Conservation (phyloP, 1,139 yeast species). For the Saccharomyces hybrid region DNA sequence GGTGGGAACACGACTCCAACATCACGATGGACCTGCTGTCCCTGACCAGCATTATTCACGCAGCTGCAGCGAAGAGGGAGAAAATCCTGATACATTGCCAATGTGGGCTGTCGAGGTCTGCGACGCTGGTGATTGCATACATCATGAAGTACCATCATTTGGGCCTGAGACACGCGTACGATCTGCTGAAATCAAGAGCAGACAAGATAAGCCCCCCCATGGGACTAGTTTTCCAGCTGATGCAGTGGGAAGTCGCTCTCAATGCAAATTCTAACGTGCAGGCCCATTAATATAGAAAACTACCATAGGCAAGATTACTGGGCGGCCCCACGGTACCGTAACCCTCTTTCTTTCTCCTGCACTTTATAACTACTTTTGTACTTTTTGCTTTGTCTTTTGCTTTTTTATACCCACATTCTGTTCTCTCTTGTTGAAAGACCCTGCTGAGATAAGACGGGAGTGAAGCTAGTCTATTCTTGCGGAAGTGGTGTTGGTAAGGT, state of each 20-base stretch:
- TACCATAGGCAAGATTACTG: neutral
- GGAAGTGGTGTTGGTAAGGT: too few relatives aligned
- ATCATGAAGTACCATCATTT: constrained; percentile 57
- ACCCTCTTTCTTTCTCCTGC: too few relatives aligned
- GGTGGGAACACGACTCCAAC: neutral
- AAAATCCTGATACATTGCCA: constrained; percentile 78
- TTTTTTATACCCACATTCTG: too few relatives aligned
- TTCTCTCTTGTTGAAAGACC: too few relatives aligned
- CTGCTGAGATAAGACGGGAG: too few relatives aligned
- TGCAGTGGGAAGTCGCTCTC: constrained; percentile 53
- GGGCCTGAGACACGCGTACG: constrained; percentile 73
- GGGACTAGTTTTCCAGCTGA: constrained; percentile 76
- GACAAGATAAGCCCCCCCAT: constrained; percentile 82
- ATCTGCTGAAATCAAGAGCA: constrained; percentile 51
- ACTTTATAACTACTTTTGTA: too few relatives aligned
- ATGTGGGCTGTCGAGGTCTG: constrained; percentile 87
- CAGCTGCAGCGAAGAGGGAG: constrained; percentile 34
- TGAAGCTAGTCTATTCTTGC: too few relatives aligned
- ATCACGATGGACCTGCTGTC: neutral
- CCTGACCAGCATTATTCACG: constrained; percentile 46
- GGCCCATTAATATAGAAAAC: neutral
- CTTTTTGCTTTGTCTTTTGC: too few relatives aligned
- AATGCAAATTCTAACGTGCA: neutral
- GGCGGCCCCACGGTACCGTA: too few relatives aligned
- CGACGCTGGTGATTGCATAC: constrained; percentile 78